These are phyloP conservation scores for Blastobotrys niveus DNA, from an alignment of 1,139 yeast species.

Conservation along the genomic window DNA sequence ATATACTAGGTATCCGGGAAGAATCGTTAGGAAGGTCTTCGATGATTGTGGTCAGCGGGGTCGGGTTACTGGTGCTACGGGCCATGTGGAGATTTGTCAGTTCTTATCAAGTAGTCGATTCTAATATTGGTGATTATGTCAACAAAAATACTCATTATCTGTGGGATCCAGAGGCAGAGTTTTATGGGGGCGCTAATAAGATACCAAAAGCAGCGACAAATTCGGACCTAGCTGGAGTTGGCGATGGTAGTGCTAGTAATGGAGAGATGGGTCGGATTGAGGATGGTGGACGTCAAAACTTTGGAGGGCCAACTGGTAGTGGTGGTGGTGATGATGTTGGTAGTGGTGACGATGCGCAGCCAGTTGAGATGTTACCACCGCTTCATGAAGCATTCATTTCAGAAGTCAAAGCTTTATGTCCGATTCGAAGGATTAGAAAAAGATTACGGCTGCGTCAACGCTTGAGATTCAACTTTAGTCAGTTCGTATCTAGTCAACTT, in stretches of 20 bases:
- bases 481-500: conserved; percentile 8
- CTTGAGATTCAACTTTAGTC: conserved; percentile 4
- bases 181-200: too few species aligned
- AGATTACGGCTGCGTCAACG: background rate
- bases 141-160: conserved; percentile 6
- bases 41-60: conserved; percentile 13
- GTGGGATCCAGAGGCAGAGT: conserved; percentile 11
- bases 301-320: too few species aligned
- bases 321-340: too few species aligned
- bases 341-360: too few species aligned
- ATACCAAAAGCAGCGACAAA: too few species aligned
- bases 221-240: too few species aligned
- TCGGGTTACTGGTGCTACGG: conserved; percentile 12
- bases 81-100: conserved; percentile 11
- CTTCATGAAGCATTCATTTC: too few species aligned
- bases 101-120: conserved; percentile 8
- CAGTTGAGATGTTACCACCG: too few species aligned
- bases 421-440: background rate
- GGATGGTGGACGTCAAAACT: too few species aligned
- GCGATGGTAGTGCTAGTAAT: too few species aligned
- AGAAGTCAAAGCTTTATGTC: conserved; percentile 4
- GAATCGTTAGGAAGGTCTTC: conserved; percentile 12
- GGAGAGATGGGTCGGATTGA: too few species aligned
- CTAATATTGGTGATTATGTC: conserved; percentile 6
- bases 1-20: conserved; percentile 13